phyloP scores from a whole-genome alignment of 78 protist genomes.

The Dictyostelium firmibasis region DNA sequence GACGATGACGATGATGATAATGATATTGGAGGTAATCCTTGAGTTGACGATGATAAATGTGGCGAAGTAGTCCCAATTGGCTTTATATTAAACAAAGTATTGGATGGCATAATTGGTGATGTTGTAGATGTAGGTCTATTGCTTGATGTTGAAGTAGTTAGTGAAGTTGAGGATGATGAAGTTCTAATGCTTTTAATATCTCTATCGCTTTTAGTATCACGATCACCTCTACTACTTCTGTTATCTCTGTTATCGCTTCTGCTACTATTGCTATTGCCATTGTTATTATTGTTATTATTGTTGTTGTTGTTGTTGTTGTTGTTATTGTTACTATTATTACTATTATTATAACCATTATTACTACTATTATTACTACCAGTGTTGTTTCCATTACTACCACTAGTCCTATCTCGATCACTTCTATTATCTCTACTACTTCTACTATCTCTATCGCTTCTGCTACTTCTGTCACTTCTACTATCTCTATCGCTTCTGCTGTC shows the following conservation, averaged over 20 bases:
- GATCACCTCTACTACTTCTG: not conserved
- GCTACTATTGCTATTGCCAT: not conserved
- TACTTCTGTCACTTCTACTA: not conserved
- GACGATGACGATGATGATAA: not conserved
- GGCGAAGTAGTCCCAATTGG: not conserved
- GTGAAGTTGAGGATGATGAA: not conserved
- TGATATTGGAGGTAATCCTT: not conserved
- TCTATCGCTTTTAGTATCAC: not conserved
- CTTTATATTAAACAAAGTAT: not conserved
- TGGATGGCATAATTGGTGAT: not conserved
- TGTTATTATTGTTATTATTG: not conserved
- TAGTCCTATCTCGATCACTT: not conserved
- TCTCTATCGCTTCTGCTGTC: not conserved
- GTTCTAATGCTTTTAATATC: not conserved
- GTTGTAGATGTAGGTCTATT: not conserved
- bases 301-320: too few relatives aligned
- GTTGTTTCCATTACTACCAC: not conserved
- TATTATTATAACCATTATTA: not conserved
- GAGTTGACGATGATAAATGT: not conserved
- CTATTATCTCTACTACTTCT: not conserved
- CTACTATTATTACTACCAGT: not conserved
- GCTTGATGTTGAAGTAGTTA: not conserved
- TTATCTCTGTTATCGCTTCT: not conserved
- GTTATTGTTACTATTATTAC: not conserved
- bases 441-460: not conserved